These are phyloP conservation scores for Melastoma malabathricum DNA, from an alignment of 345 rosid species.

Conservation along the genomic window DNA sequence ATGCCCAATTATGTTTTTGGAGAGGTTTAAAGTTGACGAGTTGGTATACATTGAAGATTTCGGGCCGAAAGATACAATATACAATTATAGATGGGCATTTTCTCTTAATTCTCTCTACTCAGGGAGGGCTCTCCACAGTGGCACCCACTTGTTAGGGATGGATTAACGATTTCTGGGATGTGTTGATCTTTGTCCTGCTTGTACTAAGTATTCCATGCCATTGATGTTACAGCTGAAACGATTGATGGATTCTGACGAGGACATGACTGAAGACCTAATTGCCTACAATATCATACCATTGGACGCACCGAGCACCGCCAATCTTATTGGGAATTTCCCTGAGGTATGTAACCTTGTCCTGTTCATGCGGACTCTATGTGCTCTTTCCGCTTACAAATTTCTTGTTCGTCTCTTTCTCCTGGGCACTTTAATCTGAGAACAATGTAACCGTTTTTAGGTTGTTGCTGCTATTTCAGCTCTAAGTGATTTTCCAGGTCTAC, in stretches of 20 bases:
- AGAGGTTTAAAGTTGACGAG: not conserved
- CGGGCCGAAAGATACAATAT: too few species aligned
- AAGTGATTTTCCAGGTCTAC: conserved; percentile 54
- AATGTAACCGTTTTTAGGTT: conserved; percentile 32
- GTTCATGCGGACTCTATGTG: too few species aligned
- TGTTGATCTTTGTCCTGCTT: not conserved
- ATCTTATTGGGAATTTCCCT: conserved; percentile 54
- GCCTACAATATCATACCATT: conserved; percentile 85
- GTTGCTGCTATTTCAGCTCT: conserved; percentile 66
- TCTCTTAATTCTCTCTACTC: too few species aligned
- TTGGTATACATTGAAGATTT: not conserved
- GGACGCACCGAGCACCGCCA: conserved; percentile 60
- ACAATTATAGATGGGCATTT: too few species aligned
- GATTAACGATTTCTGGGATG: too few species aligned
- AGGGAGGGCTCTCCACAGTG: too few species aligned
- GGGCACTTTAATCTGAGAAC: conserved; percentile 1
- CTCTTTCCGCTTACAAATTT: conserved; percentile 5
- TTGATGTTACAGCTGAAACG: conserved; percentile 50
- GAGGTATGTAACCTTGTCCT: conserved; percentile 31
- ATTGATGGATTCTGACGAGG: conserved; percentile 80
- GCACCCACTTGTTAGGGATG: too few species aligned
- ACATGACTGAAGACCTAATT: conserved; percentile 83
- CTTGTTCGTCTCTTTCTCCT: conserved; percentile 9
- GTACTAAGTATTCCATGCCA: not conserved
- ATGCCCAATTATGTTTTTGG: conserved; percentile 2